These are phyloP conservation scores for Phytophthora kernoviae DNA, from an alignment of 352 stramenopile species.

Conservation along the genomic window DNA sequence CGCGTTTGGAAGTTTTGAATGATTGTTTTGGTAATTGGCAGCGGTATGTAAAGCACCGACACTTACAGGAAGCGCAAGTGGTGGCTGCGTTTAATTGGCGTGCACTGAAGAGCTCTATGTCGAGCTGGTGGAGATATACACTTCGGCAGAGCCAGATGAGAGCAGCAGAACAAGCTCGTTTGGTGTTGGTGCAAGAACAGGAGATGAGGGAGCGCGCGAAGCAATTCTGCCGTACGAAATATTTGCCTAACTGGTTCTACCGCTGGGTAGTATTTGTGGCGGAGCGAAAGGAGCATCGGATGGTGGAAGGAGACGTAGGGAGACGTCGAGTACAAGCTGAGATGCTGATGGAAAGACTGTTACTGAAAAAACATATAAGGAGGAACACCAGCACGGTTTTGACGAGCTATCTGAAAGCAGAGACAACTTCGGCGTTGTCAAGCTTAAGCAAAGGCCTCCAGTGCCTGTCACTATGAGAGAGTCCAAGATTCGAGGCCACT, in stretches of 20 bases:
- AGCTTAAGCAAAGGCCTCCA: too few relatives aligned
- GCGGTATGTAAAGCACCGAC: slow-evolving; percentile 8
- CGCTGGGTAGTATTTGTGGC: slow-evolving; percentile 36
- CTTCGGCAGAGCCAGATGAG: slow-evolving; percentile 8
- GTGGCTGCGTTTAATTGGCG: slow-evolving; percentile 30
- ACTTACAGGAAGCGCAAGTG: slow-evolving; percentile 20
- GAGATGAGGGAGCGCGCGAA: slow-evolving; percentile 32
- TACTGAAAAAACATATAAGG: slow-evolving; percentile 20
- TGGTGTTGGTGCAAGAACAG: slow-evolving; percentile 22
- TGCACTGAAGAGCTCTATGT: slow-evolving; percentile 17
- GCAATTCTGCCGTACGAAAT: slow-evolving; percentile 39
- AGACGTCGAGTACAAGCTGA: slow-evolving; percentile 44
- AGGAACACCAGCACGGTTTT: not conserved
- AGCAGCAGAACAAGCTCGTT: slow-evolving; percentile 16
- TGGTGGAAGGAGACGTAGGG: slow-evolving; percentile 23
- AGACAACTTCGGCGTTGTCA: not conserved
- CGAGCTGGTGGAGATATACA: slow-evolving; percentile 27
- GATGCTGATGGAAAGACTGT: slow-evolving; percentile 44
- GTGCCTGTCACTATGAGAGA: too few relatives aligned
- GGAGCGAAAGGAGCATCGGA: slow-evolving; percentile 34
- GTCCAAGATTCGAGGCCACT: too few relatives aligned
- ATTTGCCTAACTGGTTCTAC: slow-evolving; percentile 58
- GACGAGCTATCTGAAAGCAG: slow-evolving; percentile 2
- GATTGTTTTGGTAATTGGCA: slow-evolving; percentile 21
- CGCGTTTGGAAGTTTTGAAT: slow-evolving; percentile 16